A percentile compares a stretch with the other conserved stretches of the same genome.
Evolutionary conservation across 768 basidiomycete species (phyloP).

Genomic region (Pseudohyphozyma bogoriensis): DNA sequence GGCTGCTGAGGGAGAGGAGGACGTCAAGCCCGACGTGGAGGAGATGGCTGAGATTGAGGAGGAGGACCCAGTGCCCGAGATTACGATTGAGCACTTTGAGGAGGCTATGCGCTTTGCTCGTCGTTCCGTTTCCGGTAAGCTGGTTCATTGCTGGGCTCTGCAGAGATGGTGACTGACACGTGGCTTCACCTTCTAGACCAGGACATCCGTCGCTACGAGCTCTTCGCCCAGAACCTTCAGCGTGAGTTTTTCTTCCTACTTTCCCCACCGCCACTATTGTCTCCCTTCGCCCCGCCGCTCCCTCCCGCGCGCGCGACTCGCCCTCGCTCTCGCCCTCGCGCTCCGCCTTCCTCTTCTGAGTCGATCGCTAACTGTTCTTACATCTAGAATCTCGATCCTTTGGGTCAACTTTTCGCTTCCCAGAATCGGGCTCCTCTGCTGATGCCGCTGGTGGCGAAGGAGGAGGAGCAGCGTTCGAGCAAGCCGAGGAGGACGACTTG

Average conservation of each 20-base stretch:
- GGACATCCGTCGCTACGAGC: constrained; percentile 95
- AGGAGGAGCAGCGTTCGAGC: constrained; percentile 36
- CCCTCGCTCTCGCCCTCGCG: too few relatives aligned
- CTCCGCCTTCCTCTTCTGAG: not conserved
- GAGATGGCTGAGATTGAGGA: constrained; percentile 70
- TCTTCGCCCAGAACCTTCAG: constrained; percentile 65
- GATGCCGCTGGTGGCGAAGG: constrained; percentile 34
- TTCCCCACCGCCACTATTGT: too few relatives aligned
- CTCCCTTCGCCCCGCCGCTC: constrained; percentile 30
- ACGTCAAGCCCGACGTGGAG: constrained; percentile 50
- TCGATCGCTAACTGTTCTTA: constrained; percentile 46
- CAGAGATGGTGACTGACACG: not conserved
- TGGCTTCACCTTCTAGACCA: constrained; percentile 1
- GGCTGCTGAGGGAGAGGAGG: constrained; percentile 59
- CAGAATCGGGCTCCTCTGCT: constrained; percentile 50
- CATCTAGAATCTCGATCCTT: constrained; percentile 84
- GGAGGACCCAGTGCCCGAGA: constrained; percentile 70
- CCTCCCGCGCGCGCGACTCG: too few relatives aligned
- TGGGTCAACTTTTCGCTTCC: constrained; percentile 97
- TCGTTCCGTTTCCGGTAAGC: constrained; percentile 84
- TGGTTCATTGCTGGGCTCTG: not conserved
- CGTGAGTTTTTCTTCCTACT: constrained; percentile 31
- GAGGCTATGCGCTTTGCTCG: constrained; percentile 98
- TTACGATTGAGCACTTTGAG: constrained; percentile 81
- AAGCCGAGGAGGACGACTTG: constrained; percentile 31